A percentile compares a stretch with the other conserved stretches of the same genome.
phyloP scores from a whole-genome alignment of 2,329 filamentous ascomycete genomes.

The Endoconidiophora polonica region DNA sequence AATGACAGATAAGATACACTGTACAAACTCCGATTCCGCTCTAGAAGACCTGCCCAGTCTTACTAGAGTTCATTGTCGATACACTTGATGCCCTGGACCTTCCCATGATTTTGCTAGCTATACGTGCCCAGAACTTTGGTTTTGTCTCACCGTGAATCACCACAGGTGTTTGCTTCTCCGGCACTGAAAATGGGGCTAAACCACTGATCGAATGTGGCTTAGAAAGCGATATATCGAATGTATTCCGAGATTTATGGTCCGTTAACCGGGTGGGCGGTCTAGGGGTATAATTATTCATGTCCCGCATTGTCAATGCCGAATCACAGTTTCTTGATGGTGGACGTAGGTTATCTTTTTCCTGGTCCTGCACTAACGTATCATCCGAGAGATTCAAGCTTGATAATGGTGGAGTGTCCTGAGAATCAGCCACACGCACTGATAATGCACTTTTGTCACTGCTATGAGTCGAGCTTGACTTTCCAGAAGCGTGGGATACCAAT shows the following conservation, averaged over 20 bases:
- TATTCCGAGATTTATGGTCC: neutral
- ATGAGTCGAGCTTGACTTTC: too few species aligned
- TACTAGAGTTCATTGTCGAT: too few species aligned
- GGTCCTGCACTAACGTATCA: neutral
- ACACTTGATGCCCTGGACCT: neutral
- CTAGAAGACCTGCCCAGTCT: too few species aligned
- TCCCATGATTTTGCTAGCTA: slow-evolving; percentile 7
- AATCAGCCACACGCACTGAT: too few species aligned
- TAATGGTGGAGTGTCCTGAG: neutral
- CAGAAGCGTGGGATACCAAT: too few species aligned
- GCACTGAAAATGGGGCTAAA: neutral
- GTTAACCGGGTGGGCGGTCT: neutral
- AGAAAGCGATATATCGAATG: neutral
- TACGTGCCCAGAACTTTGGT: slow-evolving; percentile 9
- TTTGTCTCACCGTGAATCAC: slow-evolving; percentile 7
- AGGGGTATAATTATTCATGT: slow-evolving; percentile 1
- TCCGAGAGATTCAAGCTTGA: neutral
- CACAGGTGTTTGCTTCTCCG: neutral
- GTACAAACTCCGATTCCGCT: too few species aligned
- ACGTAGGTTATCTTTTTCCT: neutral
- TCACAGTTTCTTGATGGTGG: slow-evolving; percentile 1
- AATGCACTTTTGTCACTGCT: too few species aligned
- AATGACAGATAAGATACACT: too few species aligned
- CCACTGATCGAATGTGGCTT: neutral
- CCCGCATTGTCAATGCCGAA: slow-evolving; percentile 2